These are phyloP conservation scores for Tricholoma furcatifolium DNA, from an alignment of 768 basidiomycete genomes.

Conservation along the genomic window DNA sequence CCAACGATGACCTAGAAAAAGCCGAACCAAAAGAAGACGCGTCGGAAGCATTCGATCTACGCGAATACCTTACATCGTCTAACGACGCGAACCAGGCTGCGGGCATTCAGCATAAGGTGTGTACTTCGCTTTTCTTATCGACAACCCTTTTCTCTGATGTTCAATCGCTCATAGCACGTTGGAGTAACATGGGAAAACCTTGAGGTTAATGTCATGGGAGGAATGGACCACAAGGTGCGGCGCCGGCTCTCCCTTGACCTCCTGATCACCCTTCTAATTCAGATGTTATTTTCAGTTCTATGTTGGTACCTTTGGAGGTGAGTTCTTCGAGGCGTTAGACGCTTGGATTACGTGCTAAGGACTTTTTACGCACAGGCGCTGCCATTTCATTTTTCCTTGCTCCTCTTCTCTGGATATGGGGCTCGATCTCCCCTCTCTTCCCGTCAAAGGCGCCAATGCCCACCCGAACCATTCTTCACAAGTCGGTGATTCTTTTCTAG, in stretches of 20 bases:
- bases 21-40: conserved; percentile 24
- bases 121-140: conserved; percentile 2
- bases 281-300: conserved; percentile 39
- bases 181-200: conserved; percentile 75
- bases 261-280: neutral
- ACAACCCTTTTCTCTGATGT: neutral
- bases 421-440: conserved; percentile 37
- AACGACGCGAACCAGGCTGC: conserved; percentile 65
- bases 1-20: conserved; percentile 47
- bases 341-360: neutral
- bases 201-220: conserved; percentile 59
- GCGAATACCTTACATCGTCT: conserved; percentile 64
- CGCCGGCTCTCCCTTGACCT: neutral
- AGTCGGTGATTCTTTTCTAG: conserved; percentile 31
- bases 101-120: conserved; percentile 65
- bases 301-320: conserved; percentile 60
- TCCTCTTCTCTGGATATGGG: conserved; percentile 49
- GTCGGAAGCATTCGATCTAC: conserved; percentile 53
- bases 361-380: conserved; percentile 38
- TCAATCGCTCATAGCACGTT: conserved; percentile 44
- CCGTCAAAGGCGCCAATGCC: conserved; percentile 33
- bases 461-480: conserved; percentile 58
- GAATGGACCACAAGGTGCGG: conserved; percentile 52
- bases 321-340: conserved; percentile 17
- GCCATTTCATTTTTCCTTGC: conserved; percentile 50